Evolutionary conservation across 371 early-diverging fungal species (phyloP).

Genomic region (Mucor lusitanicus): DNA sequence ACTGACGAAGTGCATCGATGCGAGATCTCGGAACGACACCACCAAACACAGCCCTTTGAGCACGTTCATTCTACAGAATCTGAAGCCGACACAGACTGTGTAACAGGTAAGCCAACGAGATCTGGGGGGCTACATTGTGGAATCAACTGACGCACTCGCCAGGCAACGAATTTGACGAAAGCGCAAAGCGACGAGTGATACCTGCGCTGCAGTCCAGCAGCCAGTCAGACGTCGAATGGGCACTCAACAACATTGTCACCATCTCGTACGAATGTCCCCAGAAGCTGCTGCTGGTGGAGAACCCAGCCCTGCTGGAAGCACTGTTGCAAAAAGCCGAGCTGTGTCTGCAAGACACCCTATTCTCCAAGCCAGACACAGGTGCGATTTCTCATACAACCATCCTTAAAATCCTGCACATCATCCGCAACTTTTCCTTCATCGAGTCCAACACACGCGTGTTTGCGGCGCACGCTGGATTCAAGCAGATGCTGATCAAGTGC

Average conservation of each 20-base stretch:
- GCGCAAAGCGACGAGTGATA: conserved; percentile 67
- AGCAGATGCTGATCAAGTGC: conserved; percentile 55
- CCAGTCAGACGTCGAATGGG: conserved; percentile 85
- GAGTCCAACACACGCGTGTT: conserved; percentile 61
- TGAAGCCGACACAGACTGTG: conserved; percentile 18
- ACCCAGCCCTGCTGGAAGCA: conserved; percentile 67
- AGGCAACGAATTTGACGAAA: conserved; percentile 41
- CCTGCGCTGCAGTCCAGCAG: conserved; percentile 73
- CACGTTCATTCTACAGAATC: conserved; percentile 38
- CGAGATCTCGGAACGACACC: conserved; percentile 35
- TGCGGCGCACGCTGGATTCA: conserved; percentile 43
- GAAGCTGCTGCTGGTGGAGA: conserved; percentile 63
- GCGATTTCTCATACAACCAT: conserved; percentile 16
- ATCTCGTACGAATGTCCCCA: conserved; percentile 66
- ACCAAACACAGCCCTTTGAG: conserved; percentile 35
- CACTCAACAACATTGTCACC: conserved; percentile 78
- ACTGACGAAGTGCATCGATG: conserved; percentile 17
- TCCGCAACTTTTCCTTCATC: conserved; percentile 75
- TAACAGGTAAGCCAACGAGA: conserved; percentile 19
- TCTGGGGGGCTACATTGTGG: no score
- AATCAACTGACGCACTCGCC: not conserved
- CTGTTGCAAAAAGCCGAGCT: conserved; percentile 58
- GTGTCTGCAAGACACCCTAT: conserved; percentile 42
- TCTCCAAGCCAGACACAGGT: conserved; percentile 4
- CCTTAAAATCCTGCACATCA: conserved; percentile 72